These are phyloP conservation scores for Warburgia ugandensis DNA, from an alignment of 164 flowering plant species.

Conservation along the genomic window DNA sequence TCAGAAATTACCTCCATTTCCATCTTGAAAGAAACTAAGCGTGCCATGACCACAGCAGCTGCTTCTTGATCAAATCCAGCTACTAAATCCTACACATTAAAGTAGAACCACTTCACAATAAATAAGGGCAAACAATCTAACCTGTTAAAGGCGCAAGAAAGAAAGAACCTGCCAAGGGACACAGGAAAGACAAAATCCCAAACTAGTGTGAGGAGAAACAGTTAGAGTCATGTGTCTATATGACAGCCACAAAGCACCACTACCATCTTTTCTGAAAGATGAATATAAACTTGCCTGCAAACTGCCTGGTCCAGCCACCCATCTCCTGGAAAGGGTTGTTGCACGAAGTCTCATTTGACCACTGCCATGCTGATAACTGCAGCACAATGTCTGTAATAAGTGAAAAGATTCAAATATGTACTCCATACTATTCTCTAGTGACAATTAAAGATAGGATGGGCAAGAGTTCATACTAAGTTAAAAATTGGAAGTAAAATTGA, in stretches of 20 bases:
- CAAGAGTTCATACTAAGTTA: conserved; percentile 66
- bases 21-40: conserved; percentile 91
- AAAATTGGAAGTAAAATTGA: conserved; percentile 85
- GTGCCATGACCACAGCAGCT: conserved; percentile 94
- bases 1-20: conserved; percentile 66
- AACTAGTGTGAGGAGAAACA: too few relatives aligned
- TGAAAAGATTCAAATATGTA: conserved; percentile 10
- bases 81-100: conserved; percentile 69
- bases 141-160: background rate
- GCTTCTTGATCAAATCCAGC: conserved; percentile 99
- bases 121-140: background rate
- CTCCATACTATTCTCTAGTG: background rate
- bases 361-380: conserved; percentile 80
- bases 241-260: background rate
- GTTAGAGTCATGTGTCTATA: background rate
- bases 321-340: conserved; percentile 91
- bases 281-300: conserved; percentile 46
- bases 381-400: conserved; percentile 24
- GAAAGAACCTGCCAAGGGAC: background rate
- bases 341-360: conserved; percentile 95
- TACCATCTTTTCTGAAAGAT: background rate
- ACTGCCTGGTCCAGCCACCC: conserved; percentile 91
- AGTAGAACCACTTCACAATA: background rate
- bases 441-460: conserved; percentile 2
- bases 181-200: too few relatives aligned